Evolutionary conservation across 805 yeast species (phyloP).

Genomic region (Cyberlindnera maritima): DNA sequence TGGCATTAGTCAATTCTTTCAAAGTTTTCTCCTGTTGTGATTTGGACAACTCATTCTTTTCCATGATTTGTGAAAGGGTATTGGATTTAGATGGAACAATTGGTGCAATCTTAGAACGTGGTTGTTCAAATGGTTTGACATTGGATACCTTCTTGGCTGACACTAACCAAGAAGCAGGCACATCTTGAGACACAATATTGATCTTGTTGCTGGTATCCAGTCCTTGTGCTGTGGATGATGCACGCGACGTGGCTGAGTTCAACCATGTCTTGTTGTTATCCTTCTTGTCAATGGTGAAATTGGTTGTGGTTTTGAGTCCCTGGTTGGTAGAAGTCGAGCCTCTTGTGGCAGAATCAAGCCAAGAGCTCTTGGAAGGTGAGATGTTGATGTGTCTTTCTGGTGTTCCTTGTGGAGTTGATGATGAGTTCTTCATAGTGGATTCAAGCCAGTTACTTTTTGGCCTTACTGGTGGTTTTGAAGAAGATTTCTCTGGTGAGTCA

Average conservation of each 20-base stretch:
- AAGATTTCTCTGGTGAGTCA: not conserved
- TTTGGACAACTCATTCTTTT: conserved; percentile 12
- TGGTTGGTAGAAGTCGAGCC: conserved; percentile 15
- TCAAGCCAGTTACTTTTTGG: conserved; percentile 16
- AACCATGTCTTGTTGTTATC: conserved; percentile 8
- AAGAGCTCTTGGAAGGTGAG: conserved; percentile 1
- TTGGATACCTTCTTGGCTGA: conserved; percentile 20
- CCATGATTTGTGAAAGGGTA: conserved; percentile 29
- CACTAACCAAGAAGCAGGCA: conserved; percentile 21
- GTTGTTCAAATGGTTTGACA: conserved; percentile 2
- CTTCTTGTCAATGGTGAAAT: conserved; percentile 4
- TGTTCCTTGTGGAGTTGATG: conserved; percentile 4
- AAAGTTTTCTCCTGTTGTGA: conserved; percentile 15
- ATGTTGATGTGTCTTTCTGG: conserved; percentile 4
- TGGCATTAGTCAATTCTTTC: conserved; percentile 16
- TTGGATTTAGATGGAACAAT: conserved; percentile 28
- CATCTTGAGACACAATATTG: not conserved
- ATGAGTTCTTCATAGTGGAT: conserved; percentile 4
- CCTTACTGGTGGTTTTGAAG: conserved; percentile 12
- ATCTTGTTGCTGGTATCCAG: conserved; percentile 5
- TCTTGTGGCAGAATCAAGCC: conserved; percentile 15
- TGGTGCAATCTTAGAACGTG: conserved; percentile 31
- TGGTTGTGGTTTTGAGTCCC: conserved; percentile 4
- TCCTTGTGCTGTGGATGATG: conserved; percentile 9
- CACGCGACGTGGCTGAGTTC: conserved; percentile 6